Conservation (phyloP, 208 protist genomes). For the Herpetomonas samuelpessoai region DNA sequence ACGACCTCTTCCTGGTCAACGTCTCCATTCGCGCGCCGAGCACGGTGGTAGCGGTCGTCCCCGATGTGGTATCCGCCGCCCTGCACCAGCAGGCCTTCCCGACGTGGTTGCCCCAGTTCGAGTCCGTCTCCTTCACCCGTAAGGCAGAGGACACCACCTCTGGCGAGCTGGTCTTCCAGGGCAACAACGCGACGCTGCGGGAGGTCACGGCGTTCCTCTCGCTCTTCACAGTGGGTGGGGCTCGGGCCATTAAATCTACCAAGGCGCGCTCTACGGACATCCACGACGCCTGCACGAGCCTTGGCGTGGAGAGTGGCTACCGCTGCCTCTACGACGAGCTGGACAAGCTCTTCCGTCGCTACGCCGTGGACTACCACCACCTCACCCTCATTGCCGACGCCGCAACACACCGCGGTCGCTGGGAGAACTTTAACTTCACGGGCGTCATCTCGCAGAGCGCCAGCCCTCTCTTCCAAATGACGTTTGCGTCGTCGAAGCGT, state of each 20-base stretch:
- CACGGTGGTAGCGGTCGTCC: constrained; percentile 66
- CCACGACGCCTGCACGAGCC: constrained; percentile 66
- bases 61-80: constrained; percentile 67
- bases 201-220: constrained; percentile 72
- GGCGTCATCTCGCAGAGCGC: constrained; percentile 83
- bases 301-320: constrained; percentile 87
- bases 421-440: constrained; percentile 91
- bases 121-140: constrained; percentile 74
- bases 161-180: constrained; percentile 87
- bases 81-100: constrained; percentile 59
- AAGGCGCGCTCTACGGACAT: constrained; percentile 87
- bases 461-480: constrained; percentile 92
- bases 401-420: constrained; percentile 81
- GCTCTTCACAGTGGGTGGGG: constrained; percentile 65
- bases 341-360: constrained; percentile 82
- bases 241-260: constrained; percentile 52
- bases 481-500: constrained; percentile 82
- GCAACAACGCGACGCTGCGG: constrained; percentile 56
- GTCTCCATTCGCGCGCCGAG: constrained; percentile 46
- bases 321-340: constrained; percentile 81
- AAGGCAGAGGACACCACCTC: constrained; percentile 58
- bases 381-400: constrained; percentile 88
- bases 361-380: constrained; percentile 87
- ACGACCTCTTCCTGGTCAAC: constrained; percentile 77
- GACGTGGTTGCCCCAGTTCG: constrained; percentile 82